Evolutionary conservation across 2,329 filamentous ascomycete genomes (phyloP).

Genomic region (Epichloe coenophiala): DNA sequence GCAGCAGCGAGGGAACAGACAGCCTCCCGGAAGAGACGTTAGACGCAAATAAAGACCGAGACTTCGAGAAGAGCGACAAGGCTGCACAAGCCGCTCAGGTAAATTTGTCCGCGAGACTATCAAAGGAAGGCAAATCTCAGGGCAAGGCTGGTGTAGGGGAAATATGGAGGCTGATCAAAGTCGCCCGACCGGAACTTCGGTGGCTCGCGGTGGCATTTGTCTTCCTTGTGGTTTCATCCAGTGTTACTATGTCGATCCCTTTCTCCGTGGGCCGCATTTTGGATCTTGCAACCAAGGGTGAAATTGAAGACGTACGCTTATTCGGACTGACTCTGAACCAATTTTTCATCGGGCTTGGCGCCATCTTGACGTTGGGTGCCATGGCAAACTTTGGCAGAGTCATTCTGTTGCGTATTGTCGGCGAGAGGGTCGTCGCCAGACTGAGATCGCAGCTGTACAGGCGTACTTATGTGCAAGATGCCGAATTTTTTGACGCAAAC

Average conservation of each 20-base stretch:
- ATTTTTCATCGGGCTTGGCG: conserved; percentile 73
- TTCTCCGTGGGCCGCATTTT: conserved; percentile 94
- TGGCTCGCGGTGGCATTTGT: conserved; percentile 69
- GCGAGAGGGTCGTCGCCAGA: conserved; percentile 84
- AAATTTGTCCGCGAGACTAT: conserved; percentile 76
- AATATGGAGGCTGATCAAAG: conserved; percentile 76
- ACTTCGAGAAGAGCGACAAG: conserved; percentile 60
- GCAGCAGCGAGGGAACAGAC: conserved; percentile 21
- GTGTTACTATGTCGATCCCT: conserved; percentile 90
- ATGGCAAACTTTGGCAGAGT: conserved; percentile 89
- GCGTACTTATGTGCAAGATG: conserved; percentile 89
- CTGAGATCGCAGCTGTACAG: conserved; percentile 82
- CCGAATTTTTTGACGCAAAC: conserved; percentile 98
- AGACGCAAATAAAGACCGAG: conserved; percentile 21
- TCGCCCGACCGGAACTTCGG: conserved; percentile 72
- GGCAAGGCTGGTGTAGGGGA: conserved; percentile 54
- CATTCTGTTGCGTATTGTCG: conserved; percentile 83
- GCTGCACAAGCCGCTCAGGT: conserved; percentile 78
- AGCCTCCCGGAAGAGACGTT: conserved; percentile 17
- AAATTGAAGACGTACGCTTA: conserved; percentile 51
- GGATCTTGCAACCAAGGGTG: conserved; percentile 71
- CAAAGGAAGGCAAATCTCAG: conserved; percentile 58
- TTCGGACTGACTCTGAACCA: conserved; percentile 77
- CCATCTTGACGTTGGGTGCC: conserved; percentile 69
- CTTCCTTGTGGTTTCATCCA: conserved; percentile 77